A percentile compares a stretch with the other conserved stretches of the same genome.
These are phyloP conservation scores for Capsella bursapastoris DNA, from an alignment of 345 rosid genomes.

Conservation along the genomic window DNA sequence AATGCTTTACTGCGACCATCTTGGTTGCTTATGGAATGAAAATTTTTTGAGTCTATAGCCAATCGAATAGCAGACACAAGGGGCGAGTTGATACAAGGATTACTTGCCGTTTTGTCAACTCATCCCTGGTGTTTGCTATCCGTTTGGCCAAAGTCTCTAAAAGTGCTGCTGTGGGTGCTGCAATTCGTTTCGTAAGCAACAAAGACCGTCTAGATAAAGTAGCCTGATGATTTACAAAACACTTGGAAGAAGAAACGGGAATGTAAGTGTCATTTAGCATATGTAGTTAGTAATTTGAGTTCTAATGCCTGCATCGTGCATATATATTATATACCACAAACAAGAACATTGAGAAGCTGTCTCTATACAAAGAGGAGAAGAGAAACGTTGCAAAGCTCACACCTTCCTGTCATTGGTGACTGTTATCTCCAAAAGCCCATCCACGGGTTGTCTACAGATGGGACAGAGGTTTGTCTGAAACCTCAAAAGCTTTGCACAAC, in stretches of 20 bases:
- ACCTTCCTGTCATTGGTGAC: conserved; percentile 42
- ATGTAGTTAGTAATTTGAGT: conserved; percentile 3
- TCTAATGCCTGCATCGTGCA: neutral
- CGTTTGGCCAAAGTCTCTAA: neutral
- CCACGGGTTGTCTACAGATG: conserved; percentile 85
- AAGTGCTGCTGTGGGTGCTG: neutral
- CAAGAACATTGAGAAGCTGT: conserved; percentile 3
- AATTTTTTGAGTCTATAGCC: neutral
- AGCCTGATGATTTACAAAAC: neutral
- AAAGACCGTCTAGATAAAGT: neutral
- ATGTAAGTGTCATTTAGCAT: neutral
- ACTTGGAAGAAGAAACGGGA: neutral
- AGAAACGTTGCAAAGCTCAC: conserved; percentile 15
- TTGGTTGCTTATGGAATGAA: neutral
- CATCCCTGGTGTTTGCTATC: neutral
- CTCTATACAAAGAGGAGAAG: conserved; percentile 7
- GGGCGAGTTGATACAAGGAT: neutral
- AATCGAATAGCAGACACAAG: neutral
- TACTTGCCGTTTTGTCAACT: neutral
- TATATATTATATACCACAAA: conserved; percentile 22
- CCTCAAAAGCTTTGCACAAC: conserved; percentile 88
- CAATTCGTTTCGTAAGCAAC: neutral
- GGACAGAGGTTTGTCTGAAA: conserved; percentile 85
- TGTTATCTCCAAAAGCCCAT: conserved; percentile 81
- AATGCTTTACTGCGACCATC: neutral